These are phyloP conservation scores for Trypanosomatidae sp. DNA, from an alignment of 208 protist genomes.

Conservation along the genomic window DNA sequence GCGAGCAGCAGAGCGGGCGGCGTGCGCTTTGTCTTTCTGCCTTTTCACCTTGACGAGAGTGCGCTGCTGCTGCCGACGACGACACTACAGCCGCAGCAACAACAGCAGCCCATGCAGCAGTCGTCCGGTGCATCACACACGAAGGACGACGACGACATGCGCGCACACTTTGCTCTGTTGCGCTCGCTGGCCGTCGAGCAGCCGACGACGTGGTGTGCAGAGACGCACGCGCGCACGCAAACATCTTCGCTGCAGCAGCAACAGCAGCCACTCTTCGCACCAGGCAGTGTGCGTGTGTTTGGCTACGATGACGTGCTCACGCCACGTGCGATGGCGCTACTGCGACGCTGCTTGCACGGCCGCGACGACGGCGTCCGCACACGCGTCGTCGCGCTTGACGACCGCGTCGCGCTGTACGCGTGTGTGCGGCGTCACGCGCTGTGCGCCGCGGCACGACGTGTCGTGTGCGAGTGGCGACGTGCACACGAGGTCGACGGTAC, in stretches of 20 bases:
- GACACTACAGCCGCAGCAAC: too few relatives aligned
- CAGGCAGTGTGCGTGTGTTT: slow-evolving; percentile 25
- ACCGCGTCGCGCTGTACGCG: slow-evolving; percentile 39
- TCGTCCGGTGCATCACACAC: too few relatives aligned
- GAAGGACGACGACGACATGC: neutral
- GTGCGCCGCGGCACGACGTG: slow-evolving; percentile 8
- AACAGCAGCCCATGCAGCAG: too few relatives aligned
- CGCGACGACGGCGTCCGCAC: slow-evolving; percentile 20
- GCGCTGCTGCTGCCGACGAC: slow-evolving; percentile 41
- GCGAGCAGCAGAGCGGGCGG: neutral
- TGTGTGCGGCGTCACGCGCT: slow-evolving; percentile 28
- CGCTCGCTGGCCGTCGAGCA: too few relatives aligned
- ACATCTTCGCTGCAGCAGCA: too few relatives aligned
- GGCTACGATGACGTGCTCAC: slow-evolving; percentile 43
- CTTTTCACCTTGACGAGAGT: slow-evolving; percentile 55
- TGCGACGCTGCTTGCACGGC: slow-evolving; percentile 29
- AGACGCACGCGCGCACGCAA: too few relatives aligned
- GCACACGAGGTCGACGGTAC: neutral
- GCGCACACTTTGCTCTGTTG: too few relatives aligned
- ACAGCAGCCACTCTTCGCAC: slow-evolving; percentile 27
- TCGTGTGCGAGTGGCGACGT: slow-evolving; percentile 8
- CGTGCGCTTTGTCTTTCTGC: slow-evolving; percentile 17
- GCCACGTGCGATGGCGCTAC: slow-evolving; percentile 5
- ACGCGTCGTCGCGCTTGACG: too few relatives aligned
- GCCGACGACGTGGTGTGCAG: too few relatives aligned